A percentile compares a stretch with the other conserved stretches of the same genome.
Evolutionary conservation across 495 filamentous ascomycete species (phyloP).

Genomic region (Penicillium goetzii): DNA sequence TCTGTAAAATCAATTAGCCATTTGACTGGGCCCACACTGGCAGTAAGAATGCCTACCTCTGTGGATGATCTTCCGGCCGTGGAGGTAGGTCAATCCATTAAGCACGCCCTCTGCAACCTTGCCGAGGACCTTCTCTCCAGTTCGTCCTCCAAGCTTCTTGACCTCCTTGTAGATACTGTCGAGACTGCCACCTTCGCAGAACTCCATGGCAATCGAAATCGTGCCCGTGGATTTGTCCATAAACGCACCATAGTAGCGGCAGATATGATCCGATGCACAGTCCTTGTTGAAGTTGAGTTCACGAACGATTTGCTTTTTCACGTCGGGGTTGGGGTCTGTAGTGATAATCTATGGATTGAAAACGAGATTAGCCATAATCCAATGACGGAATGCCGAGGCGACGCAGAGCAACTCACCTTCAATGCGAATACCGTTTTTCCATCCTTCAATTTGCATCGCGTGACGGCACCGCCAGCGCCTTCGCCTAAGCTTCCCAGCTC

Average conservation of each 20-base stretch:
- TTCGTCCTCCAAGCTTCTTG: constrained; percentile 89
- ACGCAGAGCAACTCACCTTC: constrained; percentile 65
- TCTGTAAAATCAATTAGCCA: constrained; percentile 48
- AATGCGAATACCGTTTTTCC: constrained; percentile 95
- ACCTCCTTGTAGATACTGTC: constrained; percentile 97
- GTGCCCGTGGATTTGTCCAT: constrained; percentile 90
- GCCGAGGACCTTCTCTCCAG: constrained; percentile 96
- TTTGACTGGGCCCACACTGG: not conserved
- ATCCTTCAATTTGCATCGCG: constrained; percentile 82
- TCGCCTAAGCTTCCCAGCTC: constrained; percentile 92
- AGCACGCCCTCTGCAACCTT: constrained; percentile 96
- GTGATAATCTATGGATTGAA: constrained; percentile 77
- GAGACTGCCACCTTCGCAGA: constrained; percentile 93
- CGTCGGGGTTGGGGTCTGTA: constrained; percentile 94
- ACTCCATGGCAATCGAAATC: constrained; percentile 98
- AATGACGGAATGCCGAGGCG: constrained; percentile 12
- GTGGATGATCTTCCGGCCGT: constrained; percentile 95
- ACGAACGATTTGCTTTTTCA: constrained; percentile 95
- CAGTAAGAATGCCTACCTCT: constrained; percentile 56
- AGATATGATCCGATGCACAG: constrained; percentile 91
- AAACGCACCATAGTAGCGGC: constrained; percentile 95
- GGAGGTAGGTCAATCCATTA: constrained; percentile 93
- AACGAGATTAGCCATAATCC: constrained; percentile 11
- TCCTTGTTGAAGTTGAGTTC: constrained; percentile 97
- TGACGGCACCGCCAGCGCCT: constrained; percentile 94